Base-by-base conservation (phyloP, 352 stramenopile species). In the Heterotrichella gracilis region DNA sequence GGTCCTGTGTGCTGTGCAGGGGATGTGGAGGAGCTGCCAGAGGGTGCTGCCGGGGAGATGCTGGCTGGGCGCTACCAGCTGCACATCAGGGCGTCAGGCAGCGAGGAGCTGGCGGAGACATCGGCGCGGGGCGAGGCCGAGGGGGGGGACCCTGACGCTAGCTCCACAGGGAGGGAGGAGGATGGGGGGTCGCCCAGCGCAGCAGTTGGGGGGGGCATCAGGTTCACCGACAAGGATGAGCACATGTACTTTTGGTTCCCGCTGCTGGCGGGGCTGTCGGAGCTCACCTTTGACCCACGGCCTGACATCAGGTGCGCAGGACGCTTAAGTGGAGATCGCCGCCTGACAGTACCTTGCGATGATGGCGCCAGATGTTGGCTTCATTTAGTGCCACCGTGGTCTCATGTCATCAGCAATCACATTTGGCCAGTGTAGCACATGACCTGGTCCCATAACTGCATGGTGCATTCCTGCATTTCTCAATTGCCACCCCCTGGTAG, bases 221-320 rank as follows among this genome's bases (percentile, higher is more conserved):
- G 14, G 22, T 79, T 74, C 63, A 76, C 72, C 1, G 74, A 79
- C 66, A 70, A 68, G 19, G 64, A 75, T 21, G 75, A 81, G 53
- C 74, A 76, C 69, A 74, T 88, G n/a, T 78, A 86, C 74, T 72
- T 88, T 0, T 93, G 85, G 85, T 98, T 90, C 90, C 91, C 91
- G 0, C 84, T 97, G 53, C 76, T 98, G 64, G 88, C 94, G 2
- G 92, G 89, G 22, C 76, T 98, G n/a, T 90, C 85, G 0, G 86
- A 84, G 24, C 79, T 90, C 13, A 84, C 93, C 69, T 83, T 82
- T 0, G 88, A 96, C 71, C 75, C 78, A 4, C 85, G 89, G 22
- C 74, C 88, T 13, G 78, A 88, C n/a, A 80, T 97, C 25, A 82
- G 84, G 14, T n/a, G n/a, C n/a, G n/a, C n/a, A n/a, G n/a, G n/a